Evolutionary conservation across 2,329 filamentous ascomycete genomes (phyloP).

Genomic region (Monilinia aucupariae): DNA sequence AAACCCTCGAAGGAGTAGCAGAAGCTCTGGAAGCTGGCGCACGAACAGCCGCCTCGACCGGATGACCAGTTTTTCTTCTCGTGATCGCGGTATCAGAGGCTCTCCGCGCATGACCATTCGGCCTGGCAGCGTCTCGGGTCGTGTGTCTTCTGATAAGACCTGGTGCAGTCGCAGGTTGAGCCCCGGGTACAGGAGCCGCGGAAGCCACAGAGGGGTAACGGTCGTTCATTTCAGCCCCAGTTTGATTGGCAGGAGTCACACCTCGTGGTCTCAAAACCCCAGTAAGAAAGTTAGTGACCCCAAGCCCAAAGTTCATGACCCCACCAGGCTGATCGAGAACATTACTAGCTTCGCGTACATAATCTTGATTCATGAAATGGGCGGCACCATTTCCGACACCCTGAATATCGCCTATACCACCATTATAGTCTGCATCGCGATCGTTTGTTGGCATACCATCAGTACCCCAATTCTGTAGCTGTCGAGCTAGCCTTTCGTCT

Average conservation of each 20-base stretch:
- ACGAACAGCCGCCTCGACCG: slow-evolving; percentile 28
- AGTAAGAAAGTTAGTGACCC: slow-evolving; percentile 34
- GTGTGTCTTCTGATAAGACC: slow-evolving; percentile 30
- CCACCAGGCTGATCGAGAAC: slow-evolving; percentile 30
- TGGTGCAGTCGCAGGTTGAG: slow-evolving; percentile 13
- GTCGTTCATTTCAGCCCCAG: slow-evolving; percentile 20
- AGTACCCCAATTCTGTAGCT: slow-evolving; percentile 43
- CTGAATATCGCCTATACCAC: slow-evolving; percentile 41
- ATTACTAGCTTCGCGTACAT: slow-evolving; percentile 38
- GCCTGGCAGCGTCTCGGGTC: slow-evolving; percentile 26
- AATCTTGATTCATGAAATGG: slow-evolving; percentile 59
- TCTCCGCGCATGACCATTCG: slow-evolving; percentile 12
- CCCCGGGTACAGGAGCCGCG: slow-evolving; percentile 7
- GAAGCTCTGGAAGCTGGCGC: slow-evolving; percentile 22
- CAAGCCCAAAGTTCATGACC: slow-evolving; percentile 33
- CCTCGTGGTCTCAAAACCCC: slow-evolving; percentile 27
- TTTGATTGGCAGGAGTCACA: slow-evolving; percentile 17
- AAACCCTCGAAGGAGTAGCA: slow-evolving; percentile 3
- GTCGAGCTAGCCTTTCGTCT: slow-evolving; percentile 47
- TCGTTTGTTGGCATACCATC: slow-evolving; percentile 24
- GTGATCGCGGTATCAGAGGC: slow-evolving; percentile 28
- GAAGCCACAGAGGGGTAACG: slow-evolving; percentile 21
- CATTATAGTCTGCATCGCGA: slow-evolving; percentile 36
- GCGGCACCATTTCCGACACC: slow-evolving; percentile 47
- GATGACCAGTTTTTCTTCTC: slow-evolving; percentile 29